These are phyloP conservation scores for Wallemia mellicola DNA, from an alignment of 1,284 basidiomycete genomes.

Conservation along the genomic window DNA sequence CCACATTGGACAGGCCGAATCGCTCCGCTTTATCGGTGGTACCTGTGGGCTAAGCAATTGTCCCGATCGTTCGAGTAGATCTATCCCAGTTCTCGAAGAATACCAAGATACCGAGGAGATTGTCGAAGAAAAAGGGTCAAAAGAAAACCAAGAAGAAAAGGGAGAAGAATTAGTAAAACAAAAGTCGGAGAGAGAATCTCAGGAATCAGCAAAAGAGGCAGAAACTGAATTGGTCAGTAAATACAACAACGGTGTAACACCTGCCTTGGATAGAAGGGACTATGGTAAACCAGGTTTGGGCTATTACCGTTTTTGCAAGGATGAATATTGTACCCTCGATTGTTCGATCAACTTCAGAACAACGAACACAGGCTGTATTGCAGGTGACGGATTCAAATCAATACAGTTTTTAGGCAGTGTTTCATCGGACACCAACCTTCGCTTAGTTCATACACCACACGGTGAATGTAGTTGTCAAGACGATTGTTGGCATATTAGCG, in stretches of 20 bases:
- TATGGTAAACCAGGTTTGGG: neutral
- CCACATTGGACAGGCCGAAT: neutral
- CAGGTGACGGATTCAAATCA: neutral
- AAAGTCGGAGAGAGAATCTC: neutral
- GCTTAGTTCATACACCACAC: neutral
- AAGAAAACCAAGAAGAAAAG: neutral
- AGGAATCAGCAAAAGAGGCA: neutral
- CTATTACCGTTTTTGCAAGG: neutral
- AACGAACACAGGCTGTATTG: neutral
- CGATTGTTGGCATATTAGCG: neutral
- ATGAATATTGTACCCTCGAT: neutral
- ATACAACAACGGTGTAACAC: neutral
- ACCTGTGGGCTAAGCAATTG: neutral
- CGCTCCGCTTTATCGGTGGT: neutral
- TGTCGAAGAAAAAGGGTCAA: neutral
- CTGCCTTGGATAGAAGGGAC: neutral
- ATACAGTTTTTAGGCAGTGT: neutral
- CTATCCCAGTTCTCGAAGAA: neutral
- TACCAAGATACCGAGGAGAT: neutral
- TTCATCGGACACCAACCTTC: neutral
- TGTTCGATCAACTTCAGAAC: neutral
- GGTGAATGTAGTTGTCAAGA: neutral
- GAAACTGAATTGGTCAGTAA: neutral
- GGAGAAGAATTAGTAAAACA: neutral
- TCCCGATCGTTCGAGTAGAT: neutral